Conservation (phyloP, 345 rosid genomes). For the Arabis alpina region DNA sequence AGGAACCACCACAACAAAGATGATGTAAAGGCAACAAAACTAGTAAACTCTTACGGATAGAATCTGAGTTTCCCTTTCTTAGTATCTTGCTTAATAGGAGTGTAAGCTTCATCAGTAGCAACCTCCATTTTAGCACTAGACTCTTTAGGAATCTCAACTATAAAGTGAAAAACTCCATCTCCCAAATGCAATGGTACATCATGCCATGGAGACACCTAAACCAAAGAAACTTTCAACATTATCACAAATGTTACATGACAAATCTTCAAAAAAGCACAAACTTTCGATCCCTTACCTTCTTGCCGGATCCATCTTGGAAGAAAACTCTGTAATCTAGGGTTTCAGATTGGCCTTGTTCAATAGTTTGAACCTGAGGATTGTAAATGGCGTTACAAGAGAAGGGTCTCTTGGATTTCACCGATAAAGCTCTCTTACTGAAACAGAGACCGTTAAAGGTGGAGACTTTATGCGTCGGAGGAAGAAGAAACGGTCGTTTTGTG, state of each 20-base stretch:
- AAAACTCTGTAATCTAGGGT: slow-evolving; percentile 76
- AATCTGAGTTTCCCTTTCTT: slow-evolving; percentile 49
- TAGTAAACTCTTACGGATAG: slow-evolving; percentile 40
- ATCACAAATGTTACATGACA: too few species aligned
- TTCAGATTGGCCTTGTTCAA: slow-evolving; percentile 69
- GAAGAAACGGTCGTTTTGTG: slow-evolving; percentile 41
- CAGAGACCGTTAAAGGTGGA: slow-evolving; percentile 19
- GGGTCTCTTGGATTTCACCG: slow-evolving; percentile 46
- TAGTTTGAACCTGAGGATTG: slow-evolving; percentile 55
- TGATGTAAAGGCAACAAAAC: neutral
- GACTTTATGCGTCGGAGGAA: slow-evolving; percentile 34
- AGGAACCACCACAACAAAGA: neutral
- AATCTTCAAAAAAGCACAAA: neutral
- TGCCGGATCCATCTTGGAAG: slow-evolving; percentile 59
- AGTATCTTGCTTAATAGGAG: slow-evolving; percentile 87
- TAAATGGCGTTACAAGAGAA: slow-evolving; percentile 58
- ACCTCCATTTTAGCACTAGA: slow-evolving; percentile 98
- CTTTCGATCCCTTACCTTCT: slow-evolving; percentile 45
- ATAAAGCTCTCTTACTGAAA: slow-evolving; percentile 27
- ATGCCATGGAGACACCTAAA: slow-evolving; percentile 96
- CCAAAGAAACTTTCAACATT: neutral
- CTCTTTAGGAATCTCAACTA: slow-evolving; percentile 92
- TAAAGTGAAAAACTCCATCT: slow-evolving; percentile 75
- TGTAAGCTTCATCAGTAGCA: slow-evolving; percentile 88
- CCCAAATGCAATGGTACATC: slow-evolving; percentile 84